Evolutionary conservation across 192 early-diverging fungal species (phyloP).

Genomic region (Spizellomyces sp.): DNA sequence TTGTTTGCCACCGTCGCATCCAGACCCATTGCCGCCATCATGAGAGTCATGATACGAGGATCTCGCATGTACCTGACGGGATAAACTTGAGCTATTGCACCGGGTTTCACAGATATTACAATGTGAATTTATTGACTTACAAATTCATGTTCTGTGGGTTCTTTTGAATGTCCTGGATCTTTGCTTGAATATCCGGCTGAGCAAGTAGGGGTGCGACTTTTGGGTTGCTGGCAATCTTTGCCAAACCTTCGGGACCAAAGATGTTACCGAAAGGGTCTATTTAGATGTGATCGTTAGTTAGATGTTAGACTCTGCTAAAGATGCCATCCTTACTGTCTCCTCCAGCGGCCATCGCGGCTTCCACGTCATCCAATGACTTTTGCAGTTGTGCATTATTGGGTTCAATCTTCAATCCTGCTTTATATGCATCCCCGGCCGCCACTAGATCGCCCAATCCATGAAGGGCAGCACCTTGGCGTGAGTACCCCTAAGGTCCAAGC

Average conservation of each 20-base stretch:
- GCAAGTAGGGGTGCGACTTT: constrained; percentile 71
- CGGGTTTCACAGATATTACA: background rate
- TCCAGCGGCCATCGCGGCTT: constrained; percentile 58
- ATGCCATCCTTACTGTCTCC: constrained; percentile 39
- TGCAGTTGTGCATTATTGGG: constrained; percentile 74
- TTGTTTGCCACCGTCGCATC: constrained; percentile 54
- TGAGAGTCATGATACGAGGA: constrained; percentile 76
- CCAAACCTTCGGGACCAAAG: constrained; percentile 76
- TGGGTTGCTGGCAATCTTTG: constrained; percentile 82
- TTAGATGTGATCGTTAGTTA: constrained; percentile 14
- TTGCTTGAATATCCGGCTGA: constrained; percentile 75
- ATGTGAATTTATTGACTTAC: constrained; percentile 12
- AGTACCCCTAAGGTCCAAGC: constrained; percentile 61
- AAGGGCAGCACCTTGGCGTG: constrained; percentile 86
- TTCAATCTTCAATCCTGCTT: constrained; percentile 76
- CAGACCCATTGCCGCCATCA: constrained; percentile 78
- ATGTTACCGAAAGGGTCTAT: constrained; percentile 56
- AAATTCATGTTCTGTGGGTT: constrained; percentile 67
- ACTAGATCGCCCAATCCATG: constrained; percentile 68
- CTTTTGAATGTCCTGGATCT: constrained; percentile 73
- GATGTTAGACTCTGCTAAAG: constrained; percentile 12
- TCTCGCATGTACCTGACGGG: constrained; percentile 67
- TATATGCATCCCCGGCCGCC: constrained; percentile 79
- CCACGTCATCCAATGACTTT: constrained; percentile 77
- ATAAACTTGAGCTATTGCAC: background rate